Conservation (phyloP, 2,329 filamentous ascomycete species). For the Exophiala calicioides region DNA sequence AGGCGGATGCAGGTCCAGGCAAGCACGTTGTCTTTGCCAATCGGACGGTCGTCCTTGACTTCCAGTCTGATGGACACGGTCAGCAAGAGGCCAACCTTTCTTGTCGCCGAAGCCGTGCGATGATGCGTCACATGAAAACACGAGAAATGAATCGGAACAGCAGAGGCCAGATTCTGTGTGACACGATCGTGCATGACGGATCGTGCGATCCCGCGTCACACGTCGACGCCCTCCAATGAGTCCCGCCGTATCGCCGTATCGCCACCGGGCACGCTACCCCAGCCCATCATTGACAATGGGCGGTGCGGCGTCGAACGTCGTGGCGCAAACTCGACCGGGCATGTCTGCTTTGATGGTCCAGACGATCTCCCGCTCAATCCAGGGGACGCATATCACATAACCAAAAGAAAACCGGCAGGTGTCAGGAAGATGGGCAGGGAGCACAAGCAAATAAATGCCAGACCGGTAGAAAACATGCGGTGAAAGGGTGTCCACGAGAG, state of each 20-base stretch:
- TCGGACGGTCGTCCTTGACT: constrained; percentile 76
- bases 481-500: neutral
- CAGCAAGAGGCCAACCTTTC: constrained; percentile 8
- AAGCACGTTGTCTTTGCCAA: constrained; percentile 73
- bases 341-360: too few relatives aligned
- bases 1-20: constrained; percentile 88
- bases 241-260: too few relatives aligned
- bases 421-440: neutral
- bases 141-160: constrained; percentile 1
- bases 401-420: neutral
- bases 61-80: constrained; percentile 63
- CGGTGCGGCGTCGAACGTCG: too few relatives aligned
- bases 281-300: too few relatives aligned
- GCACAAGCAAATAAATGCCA: constrained; percentile 3
- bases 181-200: constrained; percentile 22
- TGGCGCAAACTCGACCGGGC: too few relatives aligned
- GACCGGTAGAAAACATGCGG: constrained; percentile 9
- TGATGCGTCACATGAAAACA: constrained; percentile 18
- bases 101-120: constrained; percentile 7
- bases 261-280: too few relatives aligned
- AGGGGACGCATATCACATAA: too few relatives aligned
- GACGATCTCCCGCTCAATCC: too few relatives aligned
- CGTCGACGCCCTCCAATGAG: too few relatives aligned
- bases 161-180: constrained; percentile 13
- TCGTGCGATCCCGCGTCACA: too few relatives aligned